Percentiles rank a stretch among this genome's conserved stretches.
phyloP scores from a whole-genome alignment of 495 filamentous ascomycete genomes.

The Trichoderma virens region DNA sequence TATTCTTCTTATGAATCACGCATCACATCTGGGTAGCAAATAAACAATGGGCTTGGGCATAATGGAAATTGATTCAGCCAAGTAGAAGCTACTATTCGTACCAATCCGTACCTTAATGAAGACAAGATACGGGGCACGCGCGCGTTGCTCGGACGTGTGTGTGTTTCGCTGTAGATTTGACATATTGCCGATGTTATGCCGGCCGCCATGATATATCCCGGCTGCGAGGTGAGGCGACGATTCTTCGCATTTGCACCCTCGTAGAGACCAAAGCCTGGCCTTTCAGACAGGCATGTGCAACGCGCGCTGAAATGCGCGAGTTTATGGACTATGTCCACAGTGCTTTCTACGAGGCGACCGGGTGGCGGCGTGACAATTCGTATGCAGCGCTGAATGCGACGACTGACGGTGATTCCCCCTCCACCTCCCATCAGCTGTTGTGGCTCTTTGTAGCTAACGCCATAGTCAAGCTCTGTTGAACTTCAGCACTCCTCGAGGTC shows the following conservation, averaged over 20 bases:
- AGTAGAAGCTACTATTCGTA: background rate
- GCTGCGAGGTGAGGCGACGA: background rate
- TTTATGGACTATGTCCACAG: conserved; percentile 98
- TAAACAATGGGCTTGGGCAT: background rate
- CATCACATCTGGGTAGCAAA: background rate
- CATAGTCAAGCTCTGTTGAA: conserved; percentile 64
- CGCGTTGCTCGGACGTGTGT: no score
- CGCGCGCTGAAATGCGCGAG: conserved; percentile 60
- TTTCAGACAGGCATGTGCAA: background rate
- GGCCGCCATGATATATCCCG: background rate
- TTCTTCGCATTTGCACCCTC: background rate
- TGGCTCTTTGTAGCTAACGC: background rate
- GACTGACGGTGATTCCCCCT: conserved; percentile 52
- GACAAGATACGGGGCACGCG: no score
- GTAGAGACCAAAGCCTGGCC: background rate
- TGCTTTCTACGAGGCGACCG: conserved; percentile 77
- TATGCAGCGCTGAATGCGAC: conserved; percentile 86
- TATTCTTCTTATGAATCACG: background rate
- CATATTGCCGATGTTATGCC: background rate
- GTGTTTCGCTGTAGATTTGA: background rate
- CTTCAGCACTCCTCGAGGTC: conserved; percentile 69
- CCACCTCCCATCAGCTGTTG: background rate
- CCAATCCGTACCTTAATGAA: background rate
- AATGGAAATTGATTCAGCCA: background rate
- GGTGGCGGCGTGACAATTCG: conserved; percentile 89